Base-by-base conservation (phyloP, 2,329 filamentous ascomycete species). In the Sodiomyces alkalinus region DNA sequence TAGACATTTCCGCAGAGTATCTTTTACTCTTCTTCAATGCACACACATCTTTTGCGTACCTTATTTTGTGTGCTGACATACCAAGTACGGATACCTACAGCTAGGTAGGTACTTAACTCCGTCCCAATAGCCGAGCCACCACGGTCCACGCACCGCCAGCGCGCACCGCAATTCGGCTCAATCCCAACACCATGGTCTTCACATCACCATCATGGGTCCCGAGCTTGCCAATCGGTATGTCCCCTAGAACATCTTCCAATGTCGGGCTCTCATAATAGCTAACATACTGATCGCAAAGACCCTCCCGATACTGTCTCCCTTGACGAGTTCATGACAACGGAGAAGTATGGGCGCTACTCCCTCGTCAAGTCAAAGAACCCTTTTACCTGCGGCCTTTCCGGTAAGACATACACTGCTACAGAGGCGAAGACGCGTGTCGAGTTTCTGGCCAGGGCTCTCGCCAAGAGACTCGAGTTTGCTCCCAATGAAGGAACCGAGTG, bases 311-410 rank as follows among this genome's bases (percentile, higher is more conserved):
- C 71, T 17, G 64, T 92, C 40, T 64, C 81, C 5, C 64, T 92
- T 33, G 65, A 66, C 38, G 72, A 87, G 28, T 92, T 92, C 51
- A 74, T 92, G 58, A 67, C 74, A 35, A 68, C 74, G 41, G 80
- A 87, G 41, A 54, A 63, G 25, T 68, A 81, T 43, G 80, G 80
- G 19, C 70, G 81, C 26, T 52, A 58, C 28, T 63, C 80, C 7
- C 52, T 80, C 7, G 60, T 64, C 18, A 59, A 68, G 35, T 76
- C 81, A 13, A 60, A 60, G 25, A 66, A 76, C 30, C 79, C 81
- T 1, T 92, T 78, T 52, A 83, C 76, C 19, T 87, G 80, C 44
- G 82, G 80, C 12, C 40, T 87, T 18, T 73, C 73, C 1, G 80
- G 80, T 27, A 73, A 67, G 46, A 66, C 70, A 4, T 80, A 75